A percentile compares a stretch with the other conserved stretches of the same genome.
These are phyloP conservation scores for Globisporangium spiculum DNA, from an alignment of 352 stramenopile genomes.

Conservation along the genomic window DNA sequence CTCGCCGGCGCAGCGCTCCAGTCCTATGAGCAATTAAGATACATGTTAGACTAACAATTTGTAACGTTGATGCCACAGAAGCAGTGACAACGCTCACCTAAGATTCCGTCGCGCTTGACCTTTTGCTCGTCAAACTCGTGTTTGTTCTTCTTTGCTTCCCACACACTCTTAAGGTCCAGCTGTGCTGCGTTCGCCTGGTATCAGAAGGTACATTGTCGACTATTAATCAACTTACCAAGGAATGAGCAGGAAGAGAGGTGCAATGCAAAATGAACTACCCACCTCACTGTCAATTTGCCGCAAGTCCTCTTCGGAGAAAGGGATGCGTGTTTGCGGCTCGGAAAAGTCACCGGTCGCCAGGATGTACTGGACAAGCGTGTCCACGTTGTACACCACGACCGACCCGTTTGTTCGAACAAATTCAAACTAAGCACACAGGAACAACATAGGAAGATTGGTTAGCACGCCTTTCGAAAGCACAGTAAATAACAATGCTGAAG, in stretches of 20 bases:
- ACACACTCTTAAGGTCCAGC: constrained; percentile 62
- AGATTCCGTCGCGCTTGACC: constrained; percentile 77
- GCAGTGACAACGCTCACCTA: constrained; percentile 35
- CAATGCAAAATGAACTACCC: background rate
- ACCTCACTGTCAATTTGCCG: constrained; percentile 71
- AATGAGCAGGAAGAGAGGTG: constrained; percentile 13
- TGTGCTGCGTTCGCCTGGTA: constrained; percentile 59
- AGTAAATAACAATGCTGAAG: background rate
- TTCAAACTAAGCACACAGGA: constrained; percentile 53
- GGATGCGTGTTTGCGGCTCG: constrained; percentile 84
- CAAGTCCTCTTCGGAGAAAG: constrained; percentile 83
- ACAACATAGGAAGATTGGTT: constrained; percentile 8
- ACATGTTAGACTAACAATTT: background rate
- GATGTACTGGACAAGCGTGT: constrained; percentile 87
- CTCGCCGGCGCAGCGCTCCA: constrained; percentile 85
- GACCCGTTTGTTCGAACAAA: constrained; percentile 82
- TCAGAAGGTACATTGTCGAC: constrained; percentile 3
- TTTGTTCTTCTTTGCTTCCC: constrained; percentile 73
- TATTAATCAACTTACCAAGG: constrained; percentile 2
- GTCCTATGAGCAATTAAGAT: constrained; percentile 25
- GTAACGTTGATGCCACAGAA: background rate
- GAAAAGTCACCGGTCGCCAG: constrained; percentile 86
- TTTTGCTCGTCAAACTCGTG: constrained; percentile 78
- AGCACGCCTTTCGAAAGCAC: constrained; percentile 4
- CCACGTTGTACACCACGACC: constrained; percentile 84